Percentiles rank a stretch among this genome's conserved stretches.
phyloP scores from a whole-genome alignment of 2,329 filamentous ascomycete species.

The Trichoderma simmonsii region DNA sequence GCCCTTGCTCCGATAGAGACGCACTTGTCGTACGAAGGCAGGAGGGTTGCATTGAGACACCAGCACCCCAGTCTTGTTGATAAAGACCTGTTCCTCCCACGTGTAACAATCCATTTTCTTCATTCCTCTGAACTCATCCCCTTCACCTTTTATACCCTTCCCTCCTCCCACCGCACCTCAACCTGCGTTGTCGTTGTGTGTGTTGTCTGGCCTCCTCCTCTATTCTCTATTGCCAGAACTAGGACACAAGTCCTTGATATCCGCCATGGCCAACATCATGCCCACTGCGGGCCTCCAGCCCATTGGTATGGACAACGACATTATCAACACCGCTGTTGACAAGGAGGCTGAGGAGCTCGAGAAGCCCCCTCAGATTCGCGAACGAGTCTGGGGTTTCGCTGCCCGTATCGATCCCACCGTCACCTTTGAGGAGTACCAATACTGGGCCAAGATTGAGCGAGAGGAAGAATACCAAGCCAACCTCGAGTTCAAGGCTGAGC shows the following conservation, averaged over 20 bases:
- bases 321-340: background rate
- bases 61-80: constrained; percentile 10
- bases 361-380: constrained; percentile 12
- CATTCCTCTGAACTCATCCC: background rate
- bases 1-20: background rate
- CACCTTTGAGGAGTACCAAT: constrained; percentile 9
- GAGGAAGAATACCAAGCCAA: constrained; percentile 13
- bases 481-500: constrained; percentile 7
- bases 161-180: background rate
- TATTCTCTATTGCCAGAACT: background rate
- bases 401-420: constrained; percentile 13
- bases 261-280: background rate
- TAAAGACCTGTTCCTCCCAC: constrained; percentile 14
- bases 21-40: background rate
- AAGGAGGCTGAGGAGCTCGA: constrained; percentile 3
- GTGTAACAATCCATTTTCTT: background rate
- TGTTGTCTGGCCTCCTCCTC: background rate
- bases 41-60: constrained; percentile 12
- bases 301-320: background rate
- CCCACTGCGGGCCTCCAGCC: constrained; percentile 12
- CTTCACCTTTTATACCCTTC: background rate
- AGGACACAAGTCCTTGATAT: background rate
- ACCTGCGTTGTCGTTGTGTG: constrained; percentile 2
- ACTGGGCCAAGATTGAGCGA: constrained; percentile 16
- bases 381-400: constrained; percentile 12